phyloP scores from a whole-genome alignment of 148 eudicot genomes.

The Polygonum maritimum region DNA sequence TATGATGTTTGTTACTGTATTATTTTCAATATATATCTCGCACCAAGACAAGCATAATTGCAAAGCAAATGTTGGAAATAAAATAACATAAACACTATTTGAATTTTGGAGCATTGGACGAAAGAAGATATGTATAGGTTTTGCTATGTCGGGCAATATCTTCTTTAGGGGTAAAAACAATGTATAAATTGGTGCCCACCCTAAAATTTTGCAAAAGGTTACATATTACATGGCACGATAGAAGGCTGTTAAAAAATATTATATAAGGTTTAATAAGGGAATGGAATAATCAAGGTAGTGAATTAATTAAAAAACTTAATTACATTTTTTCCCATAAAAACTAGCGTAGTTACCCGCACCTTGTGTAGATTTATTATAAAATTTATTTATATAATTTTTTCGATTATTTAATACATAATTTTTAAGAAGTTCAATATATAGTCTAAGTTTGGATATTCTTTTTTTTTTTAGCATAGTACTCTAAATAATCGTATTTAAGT shows the following conservation, averaged over 20 bases:
- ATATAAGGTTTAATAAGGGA: not conserved
- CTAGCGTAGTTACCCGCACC: too few species aligned
- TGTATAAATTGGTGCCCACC: not conserved
- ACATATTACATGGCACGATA: not conserved
- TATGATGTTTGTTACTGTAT: not conserved
- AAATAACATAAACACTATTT: not conserved
- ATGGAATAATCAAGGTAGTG: not conserved
- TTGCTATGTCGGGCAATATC: conserved; percentile 3
- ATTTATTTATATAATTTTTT: too few species aligned
- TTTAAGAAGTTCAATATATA: too few species aligned
- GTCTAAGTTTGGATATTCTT: too few species aligned
- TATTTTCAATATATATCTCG: not conserved
- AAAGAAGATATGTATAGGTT: not conserved
- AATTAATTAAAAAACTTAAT: not conserved
- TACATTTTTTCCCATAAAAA: not conserved
- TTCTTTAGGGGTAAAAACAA: not conserved
- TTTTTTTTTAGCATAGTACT: too few species aligned
- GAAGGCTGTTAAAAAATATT: not conserved
- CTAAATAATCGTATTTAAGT: too few species aligned
- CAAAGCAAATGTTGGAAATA: not conserved
- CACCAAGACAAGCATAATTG: conserved; percentile 2
- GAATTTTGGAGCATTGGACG: not conserved
- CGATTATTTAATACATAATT: too few species aligned
- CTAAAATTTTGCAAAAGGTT: not conserved
- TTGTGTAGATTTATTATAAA: too few species aligned